These are phyloP conservation scores for Verticillium albo-atrum DNA, from an alignment of 2,329 filamentous ascomycete species.

Conservation along the genomic window DNA sequence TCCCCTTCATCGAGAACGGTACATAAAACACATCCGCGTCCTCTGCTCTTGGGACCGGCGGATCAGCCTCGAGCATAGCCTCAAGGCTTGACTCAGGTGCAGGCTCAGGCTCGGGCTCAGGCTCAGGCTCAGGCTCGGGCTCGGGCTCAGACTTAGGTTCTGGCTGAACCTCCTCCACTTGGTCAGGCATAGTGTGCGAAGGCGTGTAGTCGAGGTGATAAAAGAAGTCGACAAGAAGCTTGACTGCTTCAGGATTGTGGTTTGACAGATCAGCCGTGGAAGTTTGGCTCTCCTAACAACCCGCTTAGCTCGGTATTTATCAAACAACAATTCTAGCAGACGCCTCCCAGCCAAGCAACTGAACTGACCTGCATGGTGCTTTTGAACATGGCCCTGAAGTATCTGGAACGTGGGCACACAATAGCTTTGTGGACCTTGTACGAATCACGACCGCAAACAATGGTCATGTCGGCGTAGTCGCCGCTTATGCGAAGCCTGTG, in stretches of 20 bases:
- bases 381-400: background rate
- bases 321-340: background rate
- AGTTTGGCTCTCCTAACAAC: background rate
- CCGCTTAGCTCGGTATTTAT: background rate
- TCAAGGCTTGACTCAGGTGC: too few relatives aligned
- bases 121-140: background rate
- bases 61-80: too few relatives aligned
- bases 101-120: background rate
- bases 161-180: background rate
- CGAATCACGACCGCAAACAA: constrained; percentile 8
- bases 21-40: too few relatives aligned
- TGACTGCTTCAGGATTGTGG: background rate
- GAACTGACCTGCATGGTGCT: background rate
- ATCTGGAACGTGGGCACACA: constrained; percentile 7
- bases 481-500: background rate
- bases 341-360: background rate
- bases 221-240: background rate
- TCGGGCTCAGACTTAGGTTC: background rate
- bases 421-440: constrained; percentile 12
- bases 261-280: background rate
- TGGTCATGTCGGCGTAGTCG: constrained; percentile 8
- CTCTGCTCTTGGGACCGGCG: too few relatives aligned
- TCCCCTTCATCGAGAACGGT: too few relatives aligned
- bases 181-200: background rate
- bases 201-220: constrained; percentile 1